Evolutionary conservation across 176 grass and related monocot species (phyloP).

Genomic region (Melocanna baccifera): DNA sequence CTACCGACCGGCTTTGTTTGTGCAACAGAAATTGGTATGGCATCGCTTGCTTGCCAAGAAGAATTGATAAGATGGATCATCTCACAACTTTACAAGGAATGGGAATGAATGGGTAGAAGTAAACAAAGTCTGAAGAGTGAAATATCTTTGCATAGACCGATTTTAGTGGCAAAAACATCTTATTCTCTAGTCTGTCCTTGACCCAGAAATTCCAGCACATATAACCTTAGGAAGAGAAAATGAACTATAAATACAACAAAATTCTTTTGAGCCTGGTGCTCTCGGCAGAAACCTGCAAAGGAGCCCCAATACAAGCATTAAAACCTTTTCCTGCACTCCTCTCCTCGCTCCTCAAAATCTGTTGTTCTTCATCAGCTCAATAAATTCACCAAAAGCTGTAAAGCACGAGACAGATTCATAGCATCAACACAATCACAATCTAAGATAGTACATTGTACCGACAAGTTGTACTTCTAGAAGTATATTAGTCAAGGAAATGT

Average conservation of each 20-base stretch:
- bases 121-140: not conserved
- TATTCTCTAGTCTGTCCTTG: conserved; percentile 22
- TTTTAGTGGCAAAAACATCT: not conserved
- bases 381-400: not conserved
- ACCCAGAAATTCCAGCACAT: not conserved
- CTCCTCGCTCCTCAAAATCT: not conserved
- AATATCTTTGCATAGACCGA: not conserved
- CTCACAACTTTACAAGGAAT: not conserved
- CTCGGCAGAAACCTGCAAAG: not conserved
- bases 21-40: not conserved
- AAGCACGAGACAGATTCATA: not conserved
- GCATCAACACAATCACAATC: not conserved
- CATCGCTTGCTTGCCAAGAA: not conserved
- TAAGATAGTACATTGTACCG: not conserved
- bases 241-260: not conserved
- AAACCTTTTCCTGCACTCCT: not conserved
- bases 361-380: not conserved
- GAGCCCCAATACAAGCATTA: not conserved
- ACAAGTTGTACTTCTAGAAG: not conserved
- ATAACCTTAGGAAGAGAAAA: not conserved
- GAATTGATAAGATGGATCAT: not conserved
- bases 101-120: no score
- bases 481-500: not conserved
- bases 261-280: not conserved
- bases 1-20: not conserved